Evolutionary conservation across 2,329 filamentous ascomycete genomes (phyloP).

Genomic region (Tolypocladium tundrense): DNA sequence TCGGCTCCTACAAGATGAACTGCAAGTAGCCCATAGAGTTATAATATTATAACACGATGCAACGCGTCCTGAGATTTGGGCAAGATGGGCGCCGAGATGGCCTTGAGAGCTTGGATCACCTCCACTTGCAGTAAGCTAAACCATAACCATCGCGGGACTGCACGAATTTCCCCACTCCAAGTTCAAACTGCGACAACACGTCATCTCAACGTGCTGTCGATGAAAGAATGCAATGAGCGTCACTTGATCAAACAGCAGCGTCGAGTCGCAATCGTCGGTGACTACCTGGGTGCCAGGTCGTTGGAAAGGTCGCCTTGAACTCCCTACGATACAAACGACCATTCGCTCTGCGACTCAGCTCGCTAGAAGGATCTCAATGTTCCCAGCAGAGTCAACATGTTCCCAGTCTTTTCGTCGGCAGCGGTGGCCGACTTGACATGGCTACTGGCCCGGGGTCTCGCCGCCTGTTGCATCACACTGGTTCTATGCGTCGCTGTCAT

Average conservation of each 20-base stretch:
- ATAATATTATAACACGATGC: not conserved
- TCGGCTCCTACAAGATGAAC: no score
- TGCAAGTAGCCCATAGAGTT: no score
- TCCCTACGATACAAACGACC: not conserved
- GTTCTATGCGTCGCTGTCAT: constrained; percentile 8
- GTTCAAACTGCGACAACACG: not conserved
- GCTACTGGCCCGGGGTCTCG: not conserved
- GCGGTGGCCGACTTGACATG: not conserved
- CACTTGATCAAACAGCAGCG: not conserved
- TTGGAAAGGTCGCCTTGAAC: not conserved
- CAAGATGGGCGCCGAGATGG: not conserved
- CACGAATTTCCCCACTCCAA: not conserved
- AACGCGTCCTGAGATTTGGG: not conserved
- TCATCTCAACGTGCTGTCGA: not conserved
- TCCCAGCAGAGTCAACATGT: not conserved
- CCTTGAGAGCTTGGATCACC: not conserved
- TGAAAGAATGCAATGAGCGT: not conserved
- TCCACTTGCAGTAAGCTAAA: not conserved
- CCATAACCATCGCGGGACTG: not conserved
- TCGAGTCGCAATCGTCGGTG: not conserved
- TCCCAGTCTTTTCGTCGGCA: not conserved
- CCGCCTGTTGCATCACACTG: not conserved
- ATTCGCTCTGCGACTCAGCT: not conserved
- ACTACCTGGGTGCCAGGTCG: not conserved
- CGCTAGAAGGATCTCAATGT: not conserved